A percentile compares a stretch with the other conserved stretches of the same genome.
Evolutionary conservation across 192 early-diverging fungal species (phyloP).

Genomic region (Physocladia obscura): DNA sequence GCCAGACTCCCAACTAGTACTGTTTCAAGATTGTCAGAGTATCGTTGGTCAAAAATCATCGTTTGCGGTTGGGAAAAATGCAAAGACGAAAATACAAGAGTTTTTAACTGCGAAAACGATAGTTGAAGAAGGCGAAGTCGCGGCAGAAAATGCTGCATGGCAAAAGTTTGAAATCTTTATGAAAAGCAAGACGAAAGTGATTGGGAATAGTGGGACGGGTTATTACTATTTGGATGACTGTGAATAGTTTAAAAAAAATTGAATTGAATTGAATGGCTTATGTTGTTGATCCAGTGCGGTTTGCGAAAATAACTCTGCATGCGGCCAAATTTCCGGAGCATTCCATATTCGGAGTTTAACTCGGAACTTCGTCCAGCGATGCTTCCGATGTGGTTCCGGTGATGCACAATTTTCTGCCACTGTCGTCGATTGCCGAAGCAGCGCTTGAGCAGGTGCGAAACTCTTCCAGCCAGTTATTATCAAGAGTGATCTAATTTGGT

Average conservation of each 20-base stretch:
- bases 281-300: constrained; percentile 31
- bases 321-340: constrained; percentile 77
- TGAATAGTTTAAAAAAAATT: no score
- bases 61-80: not conserved
- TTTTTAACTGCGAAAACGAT: no score
- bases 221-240: no score
- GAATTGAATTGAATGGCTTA: no score
- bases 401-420: constrained; percentile 75
- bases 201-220: no score
- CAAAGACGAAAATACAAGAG: not conserved
- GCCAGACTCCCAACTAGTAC: not conserved
- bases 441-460: constrained; percentile 73
- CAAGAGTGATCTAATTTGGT: no score
- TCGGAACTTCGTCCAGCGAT: constrained; percentile 45
- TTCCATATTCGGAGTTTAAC: constrained; percentile 77
- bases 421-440: constrained; percentile 81
- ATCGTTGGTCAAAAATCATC: not conserved
- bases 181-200: no score
- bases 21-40: constrained; percentile 3
- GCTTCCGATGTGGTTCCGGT: constrained; percentile 77
- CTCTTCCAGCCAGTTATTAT: no score
- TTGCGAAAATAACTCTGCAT: constrained; percentile 76
- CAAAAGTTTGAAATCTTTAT: no score
- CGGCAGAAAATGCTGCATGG: no score
- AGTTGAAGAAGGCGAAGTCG: no score